Conservation (phyloP, 768 basidiomycete genomes). For the Rhodotorula graminis region DNA sequence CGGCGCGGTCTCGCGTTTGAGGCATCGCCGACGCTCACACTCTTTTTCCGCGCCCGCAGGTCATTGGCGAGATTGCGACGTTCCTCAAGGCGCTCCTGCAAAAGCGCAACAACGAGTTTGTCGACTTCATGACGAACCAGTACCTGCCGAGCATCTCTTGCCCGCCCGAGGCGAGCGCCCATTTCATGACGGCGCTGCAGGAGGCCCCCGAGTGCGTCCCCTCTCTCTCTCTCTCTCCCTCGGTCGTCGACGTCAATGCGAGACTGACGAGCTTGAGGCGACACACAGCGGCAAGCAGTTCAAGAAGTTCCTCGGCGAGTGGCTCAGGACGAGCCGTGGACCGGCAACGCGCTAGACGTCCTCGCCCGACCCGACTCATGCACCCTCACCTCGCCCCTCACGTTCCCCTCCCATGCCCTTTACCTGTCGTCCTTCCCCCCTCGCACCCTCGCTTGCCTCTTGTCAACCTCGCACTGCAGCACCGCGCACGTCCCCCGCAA, state of each 20-base stretch:
- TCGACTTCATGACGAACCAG: constrained; percentile 68
- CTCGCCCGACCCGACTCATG: no score
- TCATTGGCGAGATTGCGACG: constrained; percentile 80
- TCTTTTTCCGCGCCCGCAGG: constrained; percentile 51
- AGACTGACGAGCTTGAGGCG: no score
- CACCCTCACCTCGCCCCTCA: not conserved
- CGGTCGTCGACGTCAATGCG: no score
- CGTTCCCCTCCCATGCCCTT: not conserved
- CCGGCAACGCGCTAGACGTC: not conserved
- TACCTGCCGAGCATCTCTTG: constrained; percentile 86
- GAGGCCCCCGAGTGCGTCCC: constrained; percentile 35
- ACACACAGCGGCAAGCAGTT: constrained; percentile 34
- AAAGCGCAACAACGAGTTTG: constrained; percentile 73
- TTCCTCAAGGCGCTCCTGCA: constrained; percentile 73
- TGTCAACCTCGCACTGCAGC: not conserved
- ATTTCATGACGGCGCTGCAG: constrained; percentile 31
- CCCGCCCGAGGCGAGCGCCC: constrained; percentile 59
- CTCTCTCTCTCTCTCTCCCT: not conserved
- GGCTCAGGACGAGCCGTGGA: constrained; percentile 20
- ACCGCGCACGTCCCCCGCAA: not conserved
- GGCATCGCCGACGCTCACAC: no score
- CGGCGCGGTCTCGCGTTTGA: no score
- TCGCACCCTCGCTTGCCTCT: not conserved
- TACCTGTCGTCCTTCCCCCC: not conserved
- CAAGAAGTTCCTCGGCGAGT: constrained; percentile 36